Conservation (phyloP, 1,284 basidiomycete species). For the Malassezia caprae region DNA sequence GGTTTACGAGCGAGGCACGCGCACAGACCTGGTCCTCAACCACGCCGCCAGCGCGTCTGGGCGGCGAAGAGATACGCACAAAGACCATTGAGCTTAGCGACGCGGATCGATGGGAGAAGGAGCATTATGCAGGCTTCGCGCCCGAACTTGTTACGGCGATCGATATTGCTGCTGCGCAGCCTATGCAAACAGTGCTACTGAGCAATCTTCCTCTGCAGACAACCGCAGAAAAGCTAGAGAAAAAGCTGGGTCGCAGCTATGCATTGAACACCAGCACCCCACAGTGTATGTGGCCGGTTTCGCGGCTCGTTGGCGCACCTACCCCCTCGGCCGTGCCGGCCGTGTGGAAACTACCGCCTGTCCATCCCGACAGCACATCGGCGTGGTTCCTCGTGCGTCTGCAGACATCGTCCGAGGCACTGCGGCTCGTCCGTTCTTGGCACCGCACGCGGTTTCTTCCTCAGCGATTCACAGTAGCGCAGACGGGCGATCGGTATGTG, state of each 20-base stretch:
- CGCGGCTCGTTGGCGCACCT: conserved; percentile 3
- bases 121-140: neutral
- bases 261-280: conserved; percentile 12
- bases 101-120: neutral
- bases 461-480: conserved; percentile 25
- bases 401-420: conserved; percentile 55
- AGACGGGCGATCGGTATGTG: conserved; percentile 27
- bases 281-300: neutral
- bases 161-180: conserved; percentile 6
- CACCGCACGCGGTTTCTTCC: conserved; percentile 31
- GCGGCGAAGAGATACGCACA: conserved; percentile 1
- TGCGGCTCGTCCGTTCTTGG: conserved; percentile 31
- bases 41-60: neutral
- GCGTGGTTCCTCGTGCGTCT: conserved; percentile 60
- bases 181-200: conserved; percentile 19
- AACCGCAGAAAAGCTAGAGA: conserved; percentile 24
- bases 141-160: neutral
- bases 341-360: conserved; percentile 7
- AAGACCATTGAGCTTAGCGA: neutral
- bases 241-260: conserved; percentile 23
- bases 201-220: conserved; percentile 26
- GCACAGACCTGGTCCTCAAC: neutral
- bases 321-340: conserved; percentile 18
- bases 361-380: conserved; percentile 21
- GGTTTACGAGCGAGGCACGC: neutral